phyloP scores from a whole-genome alignment of 139 green algal species.

The Chlorella vulgaris region DNA sequence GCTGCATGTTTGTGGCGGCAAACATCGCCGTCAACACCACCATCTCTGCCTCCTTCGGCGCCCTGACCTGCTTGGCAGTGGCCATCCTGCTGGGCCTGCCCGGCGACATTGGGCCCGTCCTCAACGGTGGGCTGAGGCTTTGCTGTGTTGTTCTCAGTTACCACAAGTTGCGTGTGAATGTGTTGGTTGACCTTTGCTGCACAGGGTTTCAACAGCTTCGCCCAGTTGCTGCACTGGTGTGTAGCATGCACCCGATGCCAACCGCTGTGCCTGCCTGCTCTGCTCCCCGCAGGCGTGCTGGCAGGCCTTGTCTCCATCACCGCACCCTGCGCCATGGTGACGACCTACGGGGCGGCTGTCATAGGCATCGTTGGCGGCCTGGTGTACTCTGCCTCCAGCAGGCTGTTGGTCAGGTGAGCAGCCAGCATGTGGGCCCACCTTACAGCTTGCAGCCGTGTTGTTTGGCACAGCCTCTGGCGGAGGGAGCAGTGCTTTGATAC shows the following conservation, averaged over 20 bases:
- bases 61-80: slow-evolving; percentile 57
- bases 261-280: neutral
- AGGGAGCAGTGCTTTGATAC: too few species aligned
- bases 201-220: too few species aligned
- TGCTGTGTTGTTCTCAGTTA: neutral
- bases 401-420: slow-evolving; percentile 27
- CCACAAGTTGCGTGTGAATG: neutral
- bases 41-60: slow-evolving; percentile 57
- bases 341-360: slow-evolving; percentile 55
- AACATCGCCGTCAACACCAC: slow-evolving; percentile 68
- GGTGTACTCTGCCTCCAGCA: slow-evolving; percentile 44
- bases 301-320: slow-evolving; percentile 65
- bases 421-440: neutral
- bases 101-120: slow-evolving; percentile 44
- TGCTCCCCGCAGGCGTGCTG: slow-evolving; percentile 41
- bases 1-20: slow-evolving; percentile 42
- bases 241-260: neutral
- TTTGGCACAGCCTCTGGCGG: neutral
- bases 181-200: neutral
- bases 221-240: neutral
- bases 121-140: slow-evolving; percentile 32
- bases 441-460: neutral
- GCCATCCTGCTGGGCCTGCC: slow-evolving; percentile 27
- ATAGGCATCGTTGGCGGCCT: slow-evolving; percentile 51
- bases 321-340: slow-evolving; percentile 47